Conservation (phyloP, 306 rosid species). For the Cucurbita ficifolia region DNA sequence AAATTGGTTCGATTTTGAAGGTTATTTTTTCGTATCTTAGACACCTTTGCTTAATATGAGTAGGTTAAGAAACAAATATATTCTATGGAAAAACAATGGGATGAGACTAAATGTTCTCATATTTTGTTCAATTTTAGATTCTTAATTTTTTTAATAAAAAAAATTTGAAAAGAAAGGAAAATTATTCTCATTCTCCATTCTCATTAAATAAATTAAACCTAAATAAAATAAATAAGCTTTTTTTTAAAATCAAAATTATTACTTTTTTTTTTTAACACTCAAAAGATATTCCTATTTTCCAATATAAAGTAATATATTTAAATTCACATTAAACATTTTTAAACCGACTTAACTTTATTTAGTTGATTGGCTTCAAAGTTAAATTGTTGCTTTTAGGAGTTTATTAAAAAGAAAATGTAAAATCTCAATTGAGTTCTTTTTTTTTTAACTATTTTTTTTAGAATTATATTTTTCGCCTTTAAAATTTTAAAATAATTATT, state of each 20-base stretch:
- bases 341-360: background rate
- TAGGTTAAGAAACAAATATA: no score
- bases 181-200: background rate
- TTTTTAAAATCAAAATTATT: no score
- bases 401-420: no score
- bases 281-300: background rate
- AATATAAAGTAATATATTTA: background rate
- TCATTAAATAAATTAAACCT: background rate
- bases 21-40: no score
- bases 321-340: background rate
- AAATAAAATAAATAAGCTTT: background rate
- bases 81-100: no score
- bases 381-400: background rate
- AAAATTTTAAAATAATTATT: no score
- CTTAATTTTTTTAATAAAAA: background rate
- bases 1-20: no score
- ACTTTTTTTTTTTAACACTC: background rate
- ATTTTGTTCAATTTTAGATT: background rate
- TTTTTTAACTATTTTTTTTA: no score
- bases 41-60: no score
- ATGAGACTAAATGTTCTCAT: no score
- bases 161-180: background rate
- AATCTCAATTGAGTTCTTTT: no score
- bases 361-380: background rate
- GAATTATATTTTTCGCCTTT: background rate